These are phyloP conservation scores for Sindora glabra DNA, from an alignment of 306 rosid species.

Conservation along the genomic window DNA sequence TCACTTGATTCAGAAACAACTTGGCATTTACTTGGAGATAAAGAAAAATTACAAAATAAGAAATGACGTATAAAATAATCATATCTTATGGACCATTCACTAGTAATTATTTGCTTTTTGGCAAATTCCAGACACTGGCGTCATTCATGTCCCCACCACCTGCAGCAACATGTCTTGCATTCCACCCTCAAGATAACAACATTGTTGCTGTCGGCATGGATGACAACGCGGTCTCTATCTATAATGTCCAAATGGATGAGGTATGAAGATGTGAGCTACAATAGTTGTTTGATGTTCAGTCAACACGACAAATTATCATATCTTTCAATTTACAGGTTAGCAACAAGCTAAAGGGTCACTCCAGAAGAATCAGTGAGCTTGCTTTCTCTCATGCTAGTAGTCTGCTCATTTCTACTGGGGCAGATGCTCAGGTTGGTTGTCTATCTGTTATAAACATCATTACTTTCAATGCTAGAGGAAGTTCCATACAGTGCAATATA, in stretches of 20 bases:
- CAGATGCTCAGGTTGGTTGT: conserved; percentile 68
- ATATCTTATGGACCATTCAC: no score
- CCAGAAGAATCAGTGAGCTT: conserved; percentile 56
- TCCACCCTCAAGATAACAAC: conserved; percentile 65
- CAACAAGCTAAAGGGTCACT: conserved; percentile 62
- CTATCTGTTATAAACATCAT: not conserved
- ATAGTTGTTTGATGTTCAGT: no score
- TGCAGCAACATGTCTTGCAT: conserved; percentile 65
- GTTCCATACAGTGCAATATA: not conserved
- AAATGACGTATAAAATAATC: no score
- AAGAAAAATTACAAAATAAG: no score
- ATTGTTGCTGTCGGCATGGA: conserved; percentile 68
- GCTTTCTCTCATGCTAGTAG: conserved; percentile 51
- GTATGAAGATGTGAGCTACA: no score
- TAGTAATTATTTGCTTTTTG: not conserved
- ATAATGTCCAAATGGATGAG: conserved; percentile 62
- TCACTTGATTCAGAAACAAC: no score
- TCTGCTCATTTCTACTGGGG: conserved; percentile 58
- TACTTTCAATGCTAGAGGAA: not conserved
- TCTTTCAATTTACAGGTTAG: conserved; percentile 35
- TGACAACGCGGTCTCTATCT: conserved; percentile 54
- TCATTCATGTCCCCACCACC: conserved; percentile 71
- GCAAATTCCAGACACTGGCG: conserved; percentile 50
- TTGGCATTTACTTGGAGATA: no score
- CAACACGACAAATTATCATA: no score